phyloP scores from a whole-genome alignment of 169 alveolate species.

The Cryptosporidium xiaoi region DNA sequence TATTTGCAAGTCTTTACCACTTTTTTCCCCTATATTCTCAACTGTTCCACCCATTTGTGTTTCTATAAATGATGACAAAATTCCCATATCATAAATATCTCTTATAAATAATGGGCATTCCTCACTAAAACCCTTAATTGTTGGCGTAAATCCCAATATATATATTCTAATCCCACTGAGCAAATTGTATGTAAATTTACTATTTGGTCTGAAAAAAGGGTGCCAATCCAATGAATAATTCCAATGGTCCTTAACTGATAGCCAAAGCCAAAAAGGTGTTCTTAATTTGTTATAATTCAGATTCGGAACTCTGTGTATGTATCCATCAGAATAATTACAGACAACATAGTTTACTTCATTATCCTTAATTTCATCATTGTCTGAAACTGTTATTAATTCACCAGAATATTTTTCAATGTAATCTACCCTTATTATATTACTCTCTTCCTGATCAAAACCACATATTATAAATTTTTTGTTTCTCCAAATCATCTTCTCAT shows the following conservation, averaged over 20 bases:
- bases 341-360: conserved; percentile 49
- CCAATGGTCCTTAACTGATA: conserved; percentile 65
- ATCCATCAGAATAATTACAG: conserved; percentile 47
- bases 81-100: conserved; percentile 35
- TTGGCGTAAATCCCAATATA: conserved; percentile 13
- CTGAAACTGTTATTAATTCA: neutral
- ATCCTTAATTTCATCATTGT: neutral
- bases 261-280: conserved; percentile 73
- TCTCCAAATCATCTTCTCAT: conserved; percentile 11
- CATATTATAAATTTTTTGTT: conserved; percentile 24
- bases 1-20: no score
- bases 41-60: conserved; percentile 62
- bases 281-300: conserved; percentile 52
- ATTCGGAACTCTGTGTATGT: conserved; percentile 21
- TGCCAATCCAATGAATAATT: conserved; percentile 69
- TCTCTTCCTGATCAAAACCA: conserved; percentile 46
- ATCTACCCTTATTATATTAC: neutral
- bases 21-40: neutral
- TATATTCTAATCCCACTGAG: conserved; percentile 9
- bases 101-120: conserved; percentile 43
- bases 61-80: conserved; percentile 30
- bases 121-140: conserved; percentile 10
- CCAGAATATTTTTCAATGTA: conserved; percentile 45
- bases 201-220: conserved; percentile 73
- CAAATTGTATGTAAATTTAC: conserved; percentile 11